Base-by-base conservation (phyloP, 352 stramenopile species). In the Pythium aristosporum region DNA sequence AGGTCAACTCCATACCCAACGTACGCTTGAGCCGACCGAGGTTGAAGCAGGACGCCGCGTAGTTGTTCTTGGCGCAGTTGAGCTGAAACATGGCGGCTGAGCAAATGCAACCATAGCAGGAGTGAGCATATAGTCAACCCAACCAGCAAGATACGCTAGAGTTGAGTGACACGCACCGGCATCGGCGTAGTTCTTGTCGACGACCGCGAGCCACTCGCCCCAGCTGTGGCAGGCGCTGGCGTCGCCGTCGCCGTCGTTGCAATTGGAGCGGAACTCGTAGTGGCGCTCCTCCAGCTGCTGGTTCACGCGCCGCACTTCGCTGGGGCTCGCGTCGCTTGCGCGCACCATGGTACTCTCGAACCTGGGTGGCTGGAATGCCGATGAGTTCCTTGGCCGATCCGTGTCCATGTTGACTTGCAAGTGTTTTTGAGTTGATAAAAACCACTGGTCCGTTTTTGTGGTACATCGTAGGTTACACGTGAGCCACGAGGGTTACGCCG, bases 191-290 rank as follows among this genome's bases (percentile, higher is more conserved):
- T 96, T 87, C 73, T 92, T 94, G 72, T 94, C 84, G 10, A 96
- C 81, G 16, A 96, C 87, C 4, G 84, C 80, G 56, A 94, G 73
- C 85, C 85, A 96, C 52, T 96, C 87, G 52, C 85, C 87, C 80
- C 82, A 93, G 61, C 79, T 92, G 69, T 96, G 87, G 67, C 87
- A 96, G 3, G 87, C 87, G 52, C 79, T 92, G n/a, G 85, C 76
- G 44, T 94, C 84, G 20, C 80, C 80, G 30, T 94, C 77, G 42
- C 84, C 85, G 37, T 90, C 82, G 63, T 92, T 81, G 71, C 87
- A 96, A 60, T 94, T 94, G 44, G 85, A 92, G 55, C 82, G 78
- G 67, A 96, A 96, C 72, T 96, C 87, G 62, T 94, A 94, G 69
- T 91, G 82, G 21, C 87, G 87, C 63, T 94, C 79, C 72, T 92